Conservation (phyloP, 2,329 filamentous ascomycete genomes). For the Claviceps maximensis region DNA sequence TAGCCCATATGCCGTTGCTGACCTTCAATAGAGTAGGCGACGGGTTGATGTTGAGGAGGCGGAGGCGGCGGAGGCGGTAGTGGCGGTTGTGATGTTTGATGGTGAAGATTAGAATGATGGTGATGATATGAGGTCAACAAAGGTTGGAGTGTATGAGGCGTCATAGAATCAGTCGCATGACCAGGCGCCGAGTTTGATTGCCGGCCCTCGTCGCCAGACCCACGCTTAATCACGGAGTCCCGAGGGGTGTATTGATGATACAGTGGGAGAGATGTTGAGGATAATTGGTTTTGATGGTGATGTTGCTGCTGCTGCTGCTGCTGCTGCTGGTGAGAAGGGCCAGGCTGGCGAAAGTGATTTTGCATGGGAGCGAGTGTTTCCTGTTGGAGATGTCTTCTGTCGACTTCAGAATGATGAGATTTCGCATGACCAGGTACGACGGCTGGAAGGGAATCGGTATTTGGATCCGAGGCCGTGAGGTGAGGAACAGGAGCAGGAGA, state of each 20-base stretch:
- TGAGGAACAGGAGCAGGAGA: background rate
- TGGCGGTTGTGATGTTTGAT: background rate
- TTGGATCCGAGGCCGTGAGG: background rate
- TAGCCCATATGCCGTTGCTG: conserved; percentile 40
- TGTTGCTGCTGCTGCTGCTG: conserved; percentile 10
- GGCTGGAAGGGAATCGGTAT: conserved; percentile 14
- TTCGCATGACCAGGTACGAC: conserved; percentile 18
- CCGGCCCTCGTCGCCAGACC: conserved; percentile 37
- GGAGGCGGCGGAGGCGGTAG: background rate
- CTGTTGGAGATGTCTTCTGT: conserved; percentile 44
- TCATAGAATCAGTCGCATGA: conserved; percentile 23
- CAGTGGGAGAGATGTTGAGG: conserved; percentile 30
- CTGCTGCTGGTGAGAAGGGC: conserved; percentile 9
- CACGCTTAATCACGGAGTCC: conserved; percentile 44
- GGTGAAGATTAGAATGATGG: background rate
- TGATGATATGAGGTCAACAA: conserved; percentile 15
- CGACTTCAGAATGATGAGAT: conserved; percentile 27
- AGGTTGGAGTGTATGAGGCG: conserved; percentile 20
- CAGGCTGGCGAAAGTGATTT: conserved; percentile 31
- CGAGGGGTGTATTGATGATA: conserved; percentile 32
- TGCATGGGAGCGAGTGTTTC: conserved; percentile 41
- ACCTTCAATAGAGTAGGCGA: conserved; percentile 29
- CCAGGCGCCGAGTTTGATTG: conserved; percentile 38
- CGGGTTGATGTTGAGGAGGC: conserved; percentile 16
- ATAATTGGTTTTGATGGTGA: conserved; percentile 17